Base-by-base conservation (phyloP, 257 asterid species). In the Solanum appendiculatum region DNA sequence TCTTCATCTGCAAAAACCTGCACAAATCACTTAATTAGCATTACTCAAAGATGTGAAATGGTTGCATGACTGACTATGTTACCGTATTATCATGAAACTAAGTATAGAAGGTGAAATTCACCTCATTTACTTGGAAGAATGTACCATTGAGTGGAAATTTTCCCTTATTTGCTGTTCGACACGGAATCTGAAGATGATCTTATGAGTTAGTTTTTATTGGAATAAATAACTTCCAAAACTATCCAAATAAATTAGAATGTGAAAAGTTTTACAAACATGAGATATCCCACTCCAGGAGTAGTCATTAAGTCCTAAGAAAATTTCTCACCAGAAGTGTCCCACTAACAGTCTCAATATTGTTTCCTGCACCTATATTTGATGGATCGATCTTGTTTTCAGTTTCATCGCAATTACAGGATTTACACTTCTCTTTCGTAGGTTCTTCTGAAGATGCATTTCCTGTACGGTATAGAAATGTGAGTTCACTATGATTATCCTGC, bases 1-100 rank as follows among this genome's bases (percentile, higher is more conserved):
- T 89, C 91, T 21, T 89, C 89, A 70, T 91, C 93, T 27, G 91
- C 92, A 86, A 91, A 87, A 23, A 91, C 91, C 93, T 91, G 86
- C 23, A 20, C 27, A 39, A 9, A 86, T 36, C 69, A 34, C 60
- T 31, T 6, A 31, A 10, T 51, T 31, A 29, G 39, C 29, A 68
- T 5, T 31, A 40, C 18, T 40, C 34, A 16, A 39, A 77, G 15
- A 48, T 48, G 85, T 81, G 85, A 25, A 81, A 48, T 80, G 42
- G 66, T 5, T 46, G 66, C 85, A 80, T 27, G 18, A 80, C 8
- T 16, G 40, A 29, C 5, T 16, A 13, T 8, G 10, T 63, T 63
- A 18, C 48, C 21, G 0, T 44, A 27, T 44, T 14, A 4, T 20
- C 66, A 29, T 46, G 66, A 81, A 31, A 46, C 29, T 54, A 80